Base-by-base conservation (phyloP, 2,329 filamentous ascomycete genomes). In the Davidsoniella australis region DNA sequence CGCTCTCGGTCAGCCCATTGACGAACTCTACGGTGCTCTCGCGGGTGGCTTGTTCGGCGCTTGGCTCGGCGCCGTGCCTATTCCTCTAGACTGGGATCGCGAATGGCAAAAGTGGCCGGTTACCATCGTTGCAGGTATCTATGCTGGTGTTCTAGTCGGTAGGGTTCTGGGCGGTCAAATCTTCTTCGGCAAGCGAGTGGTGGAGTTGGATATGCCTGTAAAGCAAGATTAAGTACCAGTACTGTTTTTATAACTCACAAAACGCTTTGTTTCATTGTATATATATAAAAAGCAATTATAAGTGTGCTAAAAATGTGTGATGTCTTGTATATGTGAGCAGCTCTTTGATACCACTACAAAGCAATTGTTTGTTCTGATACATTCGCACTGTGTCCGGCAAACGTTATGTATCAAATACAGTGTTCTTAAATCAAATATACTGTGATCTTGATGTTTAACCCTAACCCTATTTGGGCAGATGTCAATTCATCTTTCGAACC, bases 101-200 rank as follows among this genome's bases (percentile, higher is more conserved):
- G 87, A 94, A 57, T 98, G 91, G 91, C 91, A 98, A 74, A 85
- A 82, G 63, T 98, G 89, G 84, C 91, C 91, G 0, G 81, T 96
- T 44, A 98, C 91, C 0, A 83, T 98, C 52, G 66, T 96, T 4
- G 78, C 76, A 2, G 91, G 91, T 2, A 71, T 83, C 16, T 96
- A 94, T 63, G 65, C 76, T 5, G 91, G 91, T 1, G 87, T 84
- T 63, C 70, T 76, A 1, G 56, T 85, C 10, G 87, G 87, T 1
- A 80, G 82, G 60, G 58, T 76, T 49, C 55, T 78, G 16, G 78
- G 80, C 0, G 73, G 73, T 2, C 67, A 64, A 1, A 45, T 73
- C 51, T 63, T 66, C 5, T 70, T 66, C 56, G 71, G 70, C 36
- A 69, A 61, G 61, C 64, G 62, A 53, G 64, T 72, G 6, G 48